Evolutionary conservation across 2,329 filamentous ascomycete species (phyloP).

Genomic region (Ceratocystis alfenasii): DNA sequence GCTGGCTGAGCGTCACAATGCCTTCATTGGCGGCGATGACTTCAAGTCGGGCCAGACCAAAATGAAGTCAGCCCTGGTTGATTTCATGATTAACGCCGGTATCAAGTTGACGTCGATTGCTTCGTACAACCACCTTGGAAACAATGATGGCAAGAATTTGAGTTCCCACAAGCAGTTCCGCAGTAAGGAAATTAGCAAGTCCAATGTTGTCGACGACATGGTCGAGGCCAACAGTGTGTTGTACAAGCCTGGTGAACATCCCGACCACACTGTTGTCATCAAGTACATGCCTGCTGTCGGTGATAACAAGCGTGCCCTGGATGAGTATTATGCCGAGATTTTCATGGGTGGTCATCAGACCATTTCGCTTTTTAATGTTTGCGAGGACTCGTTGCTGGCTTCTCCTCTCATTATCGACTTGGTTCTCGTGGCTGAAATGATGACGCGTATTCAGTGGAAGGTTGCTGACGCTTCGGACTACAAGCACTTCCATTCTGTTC

Average conservation of each 20-base stretch:
- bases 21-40: slow-evolving; percentile 95
- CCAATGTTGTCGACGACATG: slow-evolving; percentile 99
- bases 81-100: slow-evolving; percentile 95
- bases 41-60: slow-evolving; percentile 99
- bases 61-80: slow-evolving; percentile 98
- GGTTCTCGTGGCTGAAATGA: slow-evolving; percentile 86
- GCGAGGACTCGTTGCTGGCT: slow-evolving; percentile 92
- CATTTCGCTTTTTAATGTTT: slow-evolving; percentile 96
- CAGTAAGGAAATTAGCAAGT: slow-evolving; percentile 99
- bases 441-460: slow-evolving; percentile 96
- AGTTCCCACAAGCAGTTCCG: slow-evolving; percentile 97
- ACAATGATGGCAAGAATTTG: slow-evolving; percentile 98
- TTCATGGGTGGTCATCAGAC: slow-evolving; percentile 98
- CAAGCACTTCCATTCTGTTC: slow-evolving; percentile 91
- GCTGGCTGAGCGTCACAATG: slow-evolving; percentile 71
- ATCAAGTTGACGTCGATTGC: slow-evolving; percentile 98
- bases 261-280: slow-evolving; percentile 97
- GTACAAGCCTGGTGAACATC: slow-evolving; percentile 86
- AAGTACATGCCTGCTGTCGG: slow-evolving; percentile 99
- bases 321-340: slow-evolving; percentile 99
- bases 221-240: slow-evolving; percentile 87
- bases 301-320: slow-evolving; percentile 96
- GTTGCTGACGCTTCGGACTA: slow-evolving; percentile 52
- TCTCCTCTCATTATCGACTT: slow-evolving; percentile 96
- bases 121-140: slow-evolving; percentile 97